Percentiles rank a stretch among this genome's conserved stretches.
phyloP scores from a whole-genome alignment of 768 basidiomycete species.

The Suillus bovinus region DNA sequence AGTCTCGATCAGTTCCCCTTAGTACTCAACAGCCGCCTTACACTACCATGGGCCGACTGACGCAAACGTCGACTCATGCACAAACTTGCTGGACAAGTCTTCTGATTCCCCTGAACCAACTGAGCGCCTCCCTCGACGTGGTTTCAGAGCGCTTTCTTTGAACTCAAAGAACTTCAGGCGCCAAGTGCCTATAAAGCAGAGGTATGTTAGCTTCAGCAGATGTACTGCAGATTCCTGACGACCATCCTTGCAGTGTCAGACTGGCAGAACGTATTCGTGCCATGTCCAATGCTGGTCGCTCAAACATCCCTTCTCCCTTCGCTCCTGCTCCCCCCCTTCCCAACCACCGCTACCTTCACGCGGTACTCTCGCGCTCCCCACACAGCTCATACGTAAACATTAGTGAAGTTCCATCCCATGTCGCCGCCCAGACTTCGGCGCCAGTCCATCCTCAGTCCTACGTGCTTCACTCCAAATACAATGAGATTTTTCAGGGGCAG shows the following conservation, averaged over 20 bases:
- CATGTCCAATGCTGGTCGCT: neutral
- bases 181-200: too few species aligned
- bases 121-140: conserved; percentile 10
- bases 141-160: conserved; percentile 7
- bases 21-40: too few species aligned
- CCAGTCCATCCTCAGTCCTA: neutral
- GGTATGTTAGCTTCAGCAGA: neutral
- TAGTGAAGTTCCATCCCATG: conserved; percentile 3
- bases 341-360: neutral
- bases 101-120: conserved; percentile 11
- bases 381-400: conserved; percentile 7
- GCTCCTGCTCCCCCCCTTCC: neutral
- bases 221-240: neutral
- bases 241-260: conserved; percentile 5
- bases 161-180: neutral
- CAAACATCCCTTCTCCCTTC: neutral
- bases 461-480: neutral
- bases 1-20: too few species aligned
- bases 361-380: neutral
- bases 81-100: conserved; percentile 12
- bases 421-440: neutral
- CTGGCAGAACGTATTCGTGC: conserved; percentile 9
- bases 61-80: conserved; percentile 1
- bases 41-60: neutral
- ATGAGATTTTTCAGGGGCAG: neutral